Percentiles rank a stretch among this genome's conserved stretches.
These are phyloP conservation scores for Penicillium sp. DNA, from an alignment of 2,329 filamentous ascomycete species.

Conservation along the genomic window DNA sequence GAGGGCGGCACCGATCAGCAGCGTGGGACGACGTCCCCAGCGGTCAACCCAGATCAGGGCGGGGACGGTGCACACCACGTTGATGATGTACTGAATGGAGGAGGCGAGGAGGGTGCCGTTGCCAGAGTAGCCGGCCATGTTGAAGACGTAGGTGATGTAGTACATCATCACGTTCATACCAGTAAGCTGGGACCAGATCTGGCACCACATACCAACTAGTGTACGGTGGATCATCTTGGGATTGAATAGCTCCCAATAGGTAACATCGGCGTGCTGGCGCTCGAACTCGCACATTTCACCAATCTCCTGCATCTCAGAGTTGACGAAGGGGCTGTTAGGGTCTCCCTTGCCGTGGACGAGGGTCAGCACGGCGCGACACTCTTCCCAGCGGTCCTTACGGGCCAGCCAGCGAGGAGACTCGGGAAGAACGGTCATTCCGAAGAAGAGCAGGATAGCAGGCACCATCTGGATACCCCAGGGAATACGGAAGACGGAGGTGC, in stretches of 20 bases:
- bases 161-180: slow-evolving; percentile 76
- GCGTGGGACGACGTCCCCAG: slow-evolving; percentile 66
- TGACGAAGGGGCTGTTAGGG: slow-evolving; percentile 60
- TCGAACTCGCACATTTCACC: slow-evolving; percentile 70
- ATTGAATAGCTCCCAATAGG: slow-evolving; percentile 66
- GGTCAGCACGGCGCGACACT: slow-evolving; percentile 47
- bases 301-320: slow-evolving; percentile 66
- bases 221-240: slow-evolving; percentile 71
- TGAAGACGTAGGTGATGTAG: slow-evolving; percentile 66
- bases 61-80: slow-evolving; percentile 72
- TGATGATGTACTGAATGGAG: slow-evolving; percentile 72
- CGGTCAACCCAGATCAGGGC: slow-evolving; percentile 70
- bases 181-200: slow-evolving; percentile 71
- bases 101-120: slow-evolving; percentile 60
- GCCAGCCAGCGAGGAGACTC: slow-evolving; percentile 62
- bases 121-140: slow-evolving; percentile 63
- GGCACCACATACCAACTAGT: slow-evolving; percentile 65
- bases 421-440: slow-evolving; percentile 51
- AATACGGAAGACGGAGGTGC: slow-evolving; percentile 55
- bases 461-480: slow-evolving; percentile 63
- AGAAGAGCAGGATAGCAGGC: slow-evolving; percentile 55
- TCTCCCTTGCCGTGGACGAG: slow-evolving; percentile 64
- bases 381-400: slow-evolving; percentile 58
- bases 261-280: slow-evolving; percentile 62
- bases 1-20: slow-evolving; percentile 61